Conservation (phyloP, 208 protist genomes). For the Leishmania tropica region DNA sequence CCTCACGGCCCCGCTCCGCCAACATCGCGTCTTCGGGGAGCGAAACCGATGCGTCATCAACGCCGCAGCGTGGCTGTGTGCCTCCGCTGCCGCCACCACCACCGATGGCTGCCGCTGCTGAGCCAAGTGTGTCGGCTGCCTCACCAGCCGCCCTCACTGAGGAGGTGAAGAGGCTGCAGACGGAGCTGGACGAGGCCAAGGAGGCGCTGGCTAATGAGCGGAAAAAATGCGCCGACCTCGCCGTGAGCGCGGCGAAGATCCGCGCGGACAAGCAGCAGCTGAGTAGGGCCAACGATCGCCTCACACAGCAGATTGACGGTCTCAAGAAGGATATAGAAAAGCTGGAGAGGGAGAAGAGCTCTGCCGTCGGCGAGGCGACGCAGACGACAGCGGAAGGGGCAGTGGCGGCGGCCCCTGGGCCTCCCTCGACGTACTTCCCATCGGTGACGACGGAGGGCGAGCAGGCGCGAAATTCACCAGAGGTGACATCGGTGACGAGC, state of each 20-base stretch:
- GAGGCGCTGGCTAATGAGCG: slow-evolving; percentile 70
- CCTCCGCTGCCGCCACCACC: slow-evolving; percentile 28
- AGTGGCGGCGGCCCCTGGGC: neutral
- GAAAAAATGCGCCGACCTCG: slow-evolving; percentile 64
- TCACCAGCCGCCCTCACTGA: slow-evolving; percentile 24
- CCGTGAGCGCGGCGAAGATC: slow-evolving; percentile 60
- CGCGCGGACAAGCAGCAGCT: slow-evolving; percentile 58
- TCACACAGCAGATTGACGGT: slow-evolving; percentile 48
- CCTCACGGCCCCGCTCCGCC: neutral
- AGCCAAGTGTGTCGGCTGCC: slow-evolving; percentile 1
- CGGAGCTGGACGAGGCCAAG: slow-evolving; percentile 66
- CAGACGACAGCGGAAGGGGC: slow-evolving; percentile 18
- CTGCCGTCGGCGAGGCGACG: slow-evolving; percentile 1
- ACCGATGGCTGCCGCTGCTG: slow-evolving; percentile 11
- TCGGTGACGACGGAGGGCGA: slow-evolving; percentile 16
- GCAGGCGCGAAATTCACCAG: slow-evolving; percentile 14
- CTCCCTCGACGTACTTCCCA: slow-evolving; percentile 9
- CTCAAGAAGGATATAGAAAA: slow-evolving; percentile 43
- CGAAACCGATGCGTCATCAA: slow-evolving; percentile 26
- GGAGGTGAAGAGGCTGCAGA: slow-evolving; percentile 51
- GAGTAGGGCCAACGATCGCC: slow-evolving; percentile 56
- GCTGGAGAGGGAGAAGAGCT: slow-evolving; percentile 20
- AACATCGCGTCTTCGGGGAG: slow-evolving; percentile 28
- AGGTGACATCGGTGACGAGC: neutral
- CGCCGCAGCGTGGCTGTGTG: slow-evolving; percentile 6